These are phyloP conservation scores for Chlamydomonas asymmetrica DNA, from an alignment of 139 green algal species.

Conservation along the genomic window DNA sequence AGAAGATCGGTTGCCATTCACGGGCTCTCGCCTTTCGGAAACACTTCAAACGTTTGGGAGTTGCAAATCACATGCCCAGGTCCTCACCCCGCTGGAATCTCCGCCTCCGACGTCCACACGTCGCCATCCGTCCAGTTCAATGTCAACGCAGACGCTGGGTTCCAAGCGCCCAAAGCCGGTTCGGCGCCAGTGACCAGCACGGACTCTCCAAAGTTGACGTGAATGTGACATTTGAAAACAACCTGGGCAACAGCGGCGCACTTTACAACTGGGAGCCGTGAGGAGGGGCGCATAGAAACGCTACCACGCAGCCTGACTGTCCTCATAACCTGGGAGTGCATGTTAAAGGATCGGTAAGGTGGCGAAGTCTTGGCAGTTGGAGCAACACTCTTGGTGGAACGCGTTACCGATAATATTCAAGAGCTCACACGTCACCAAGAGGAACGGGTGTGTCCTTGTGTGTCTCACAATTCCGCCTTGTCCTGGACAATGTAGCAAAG, in stretches of 20 bases:
- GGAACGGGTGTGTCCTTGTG: too few species aligned
- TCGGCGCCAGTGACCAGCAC: neutral
- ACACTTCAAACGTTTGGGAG: too few species aligned
- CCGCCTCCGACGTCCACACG: neutral
- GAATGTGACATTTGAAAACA: neutral
- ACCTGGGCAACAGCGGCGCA: neutral
- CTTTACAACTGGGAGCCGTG: neutral
- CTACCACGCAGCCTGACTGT: neutral
- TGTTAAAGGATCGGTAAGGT: too few species aligned
- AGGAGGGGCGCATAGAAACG: too few species aligned
- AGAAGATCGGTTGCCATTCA: too few species aligned
- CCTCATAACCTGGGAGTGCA: neutral
- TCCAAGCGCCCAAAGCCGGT: slow-evolving; percentile 9
- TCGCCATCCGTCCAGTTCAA: slow-evolving; percentile 14
- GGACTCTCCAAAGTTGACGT: slow-evolving; percentile 3
- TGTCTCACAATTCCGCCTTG: too few species aligned
- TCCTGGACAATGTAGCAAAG: too few species aligned
- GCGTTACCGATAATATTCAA: too few species aligned
- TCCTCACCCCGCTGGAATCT: neutral
- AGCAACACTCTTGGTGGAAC: too few species aligned
- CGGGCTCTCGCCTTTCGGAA: too few species aligned
- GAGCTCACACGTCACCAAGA: too few species aligned
- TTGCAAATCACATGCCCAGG: neutral
- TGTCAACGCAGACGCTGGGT: neutral
- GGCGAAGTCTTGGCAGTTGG: neutral